Conservation (phyloP, 345 rosid genomes). For the Bretschneidera sinensis region DNA sequence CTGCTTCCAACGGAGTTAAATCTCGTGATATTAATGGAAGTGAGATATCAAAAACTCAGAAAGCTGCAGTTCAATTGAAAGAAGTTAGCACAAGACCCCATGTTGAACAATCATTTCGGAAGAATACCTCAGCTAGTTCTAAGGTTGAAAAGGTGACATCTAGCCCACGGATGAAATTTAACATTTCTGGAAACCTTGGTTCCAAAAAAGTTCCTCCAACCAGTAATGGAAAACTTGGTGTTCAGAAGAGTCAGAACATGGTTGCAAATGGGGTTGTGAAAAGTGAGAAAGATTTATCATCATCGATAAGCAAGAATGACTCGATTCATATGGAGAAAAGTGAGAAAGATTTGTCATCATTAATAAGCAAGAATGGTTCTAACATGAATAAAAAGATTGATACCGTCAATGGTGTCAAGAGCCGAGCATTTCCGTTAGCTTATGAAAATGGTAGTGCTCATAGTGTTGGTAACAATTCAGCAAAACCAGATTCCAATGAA, state of each 20-base stretch:
- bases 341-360: slow-evolving; percentile 34
- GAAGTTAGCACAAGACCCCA: slow-evolving; percentile 26
- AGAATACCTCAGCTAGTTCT: slow-evolving; percentile 31
- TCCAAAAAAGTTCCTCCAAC: slow-evolving; percentile 41
- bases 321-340: slow-evolving; percentile 8
- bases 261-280: slow-evolving; percentile 33
- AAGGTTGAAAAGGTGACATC: slow-evolving; percentile 57
- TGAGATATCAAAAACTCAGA: slow-evolving; percentile 37
- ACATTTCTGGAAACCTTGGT: slow-evolving; percentile 48
- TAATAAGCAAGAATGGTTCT: slow-evolving; percentile 23
- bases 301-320: slow-evolving; percentile 7
- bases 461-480: slow-evolving; percentile 22
- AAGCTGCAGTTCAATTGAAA: slow-evolving; percentile 35
- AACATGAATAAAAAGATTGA: slow-evolving; percentile 34
- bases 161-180: slow-evolving; percentile 46
- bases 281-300: slow-evolving; percentile 35
- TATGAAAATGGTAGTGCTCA: slow-evolving; percentile 28
- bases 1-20: slow-evolving; percentile 53
- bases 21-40: slow-evolving; percentile 45
- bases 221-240: slow-evolving; percentile 42
- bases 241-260: slow-evolving; percentile 34
- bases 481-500: slow-evolving; percentile 26
- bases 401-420: slow-evolving; percentile 26
- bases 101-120: slow-evolving; percentile 35
- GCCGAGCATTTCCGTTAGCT: slow-evolving; percentile 16